Percentiles rank a stretch among this genome's conserved stretches.
Conservation (phyloP, 2,329 filamentous ascomycete genomes). For the Exophiala sp. region DNA sequence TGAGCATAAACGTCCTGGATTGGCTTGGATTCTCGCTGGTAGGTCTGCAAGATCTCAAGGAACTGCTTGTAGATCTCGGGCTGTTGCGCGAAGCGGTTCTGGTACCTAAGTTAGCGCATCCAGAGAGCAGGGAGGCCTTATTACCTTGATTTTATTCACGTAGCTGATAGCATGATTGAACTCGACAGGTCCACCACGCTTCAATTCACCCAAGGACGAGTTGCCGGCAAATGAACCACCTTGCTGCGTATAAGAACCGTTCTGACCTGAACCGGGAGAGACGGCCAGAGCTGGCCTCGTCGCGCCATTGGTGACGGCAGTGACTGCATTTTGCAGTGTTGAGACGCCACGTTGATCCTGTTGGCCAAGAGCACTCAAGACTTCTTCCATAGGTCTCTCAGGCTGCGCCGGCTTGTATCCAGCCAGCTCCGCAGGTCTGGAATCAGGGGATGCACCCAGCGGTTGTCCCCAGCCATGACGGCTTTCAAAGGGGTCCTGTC, state of each 20-base stretch:
- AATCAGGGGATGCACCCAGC: conserved; percentile 31
- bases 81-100: conserved; percentile 96
- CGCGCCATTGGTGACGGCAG: conserved; percentile 53
- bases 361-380: conserved; percentile 17
- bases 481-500: conserved; percentile 25
- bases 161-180: conserved; percentile 99
- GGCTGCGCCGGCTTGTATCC: conserved; percentile 14
- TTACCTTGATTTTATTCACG: conserved; percentile 98
- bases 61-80: conserved; percentile 99
- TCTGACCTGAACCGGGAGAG: conserved; percentile 42
- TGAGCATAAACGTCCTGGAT: conserved; percentile 98
- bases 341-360: conserved; percentile 27
- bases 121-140: conserved; percentile 26
- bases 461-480: conserved; percentile 26
- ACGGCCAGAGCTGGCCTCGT: conserved; percentile 47
- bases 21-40: conserved; percentile 95
- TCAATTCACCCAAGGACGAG: conserved; percentile 48
- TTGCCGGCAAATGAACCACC: conserved; percentile 54
- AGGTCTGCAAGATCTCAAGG: conserved; percentile 94
- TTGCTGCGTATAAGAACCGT: conserved; percentile 15
- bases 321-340: conserved; percentile 63
- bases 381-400: conserved; percentile 22
- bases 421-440: conserved; percentile 28
- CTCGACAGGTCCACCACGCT: conserved; percentile 90
- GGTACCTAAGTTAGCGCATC: background rate